Percentiles rank a stretch among this genome's conserved stretches.
Conservation (phyloP, 345 rosid species). For the Iberis pinnata region DNA sequence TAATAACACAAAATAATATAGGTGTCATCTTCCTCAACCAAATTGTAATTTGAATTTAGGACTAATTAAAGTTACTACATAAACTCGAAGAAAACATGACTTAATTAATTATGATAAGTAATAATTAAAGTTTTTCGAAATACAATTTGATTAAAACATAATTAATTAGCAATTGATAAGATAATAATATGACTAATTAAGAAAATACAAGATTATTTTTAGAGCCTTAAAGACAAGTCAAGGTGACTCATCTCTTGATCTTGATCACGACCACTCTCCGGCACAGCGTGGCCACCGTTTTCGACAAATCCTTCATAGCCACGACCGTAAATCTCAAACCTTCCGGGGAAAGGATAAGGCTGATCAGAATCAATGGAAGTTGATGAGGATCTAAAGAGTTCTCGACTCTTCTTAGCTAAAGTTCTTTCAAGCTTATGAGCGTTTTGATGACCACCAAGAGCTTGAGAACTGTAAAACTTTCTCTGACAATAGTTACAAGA, state of each 20-base stretch:
- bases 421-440: constrained; percentile 94
- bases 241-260: constrained; percentile 65
- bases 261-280: constrained; percentile 44
- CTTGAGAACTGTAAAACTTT: constrained; percentile 92
- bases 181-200: constrained; percentile 20
- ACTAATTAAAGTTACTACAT: constrained; percentile 19
- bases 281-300: constrained; percentile 23
- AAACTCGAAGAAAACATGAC: constrained; percentile 1
- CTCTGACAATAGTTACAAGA: constrained; percentile 93
- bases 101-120: too few species aligned
- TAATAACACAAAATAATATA: not conserved
- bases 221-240: constrained; percentile 79
- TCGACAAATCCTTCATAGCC: constrained; percentile 37
- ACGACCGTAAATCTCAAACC: constrained; percentile 35
- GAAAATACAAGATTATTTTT: constrained; percentile 20
- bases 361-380: constrained; percentile 15
- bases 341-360: constrained; percentile 25
- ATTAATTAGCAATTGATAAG: constrained; percentile 21
- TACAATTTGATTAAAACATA: constrained; percentile 3
- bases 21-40: constrained; percentile 1
- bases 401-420: constrained; percentile 78
- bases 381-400: constrained; percentile 29
- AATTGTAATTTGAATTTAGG: constrained; percentile 16
- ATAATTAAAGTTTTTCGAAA: constrained; percentile 3
- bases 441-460: constrained; percentile 99